phyloP scores from a whole-genome alignment of 1,284 basidiomycete species.

The Rhodotorula sp. region DNA sequence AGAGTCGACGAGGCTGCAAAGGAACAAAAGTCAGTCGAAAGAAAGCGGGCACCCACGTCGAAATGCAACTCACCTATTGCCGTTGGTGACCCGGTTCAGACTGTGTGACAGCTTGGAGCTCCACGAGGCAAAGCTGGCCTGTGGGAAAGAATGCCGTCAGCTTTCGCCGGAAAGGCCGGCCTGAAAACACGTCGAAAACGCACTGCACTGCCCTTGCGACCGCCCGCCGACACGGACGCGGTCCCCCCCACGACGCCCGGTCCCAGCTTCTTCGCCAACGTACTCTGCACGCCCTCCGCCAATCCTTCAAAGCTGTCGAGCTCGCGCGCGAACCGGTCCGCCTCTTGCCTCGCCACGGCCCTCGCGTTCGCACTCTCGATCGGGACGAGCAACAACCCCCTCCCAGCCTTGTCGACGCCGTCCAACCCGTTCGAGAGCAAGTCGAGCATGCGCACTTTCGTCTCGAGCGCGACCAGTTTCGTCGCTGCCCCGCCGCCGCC shows the following conservation, averaged over 20 bases:
- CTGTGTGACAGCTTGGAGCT: conserved; percentile 75
- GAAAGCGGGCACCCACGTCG: conserved; percentile 4
- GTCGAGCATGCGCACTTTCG: conserved; percentile 81
- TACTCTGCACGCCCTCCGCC: conserved; percentile 64
- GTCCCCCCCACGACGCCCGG: conserved; percentile 47
- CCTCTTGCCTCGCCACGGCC: conserved; percentile 55
- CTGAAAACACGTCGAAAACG: conserved; percentile 44
- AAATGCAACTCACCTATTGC: conserved; percentile 69
- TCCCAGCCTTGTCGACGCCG: conserved; percentile 51
- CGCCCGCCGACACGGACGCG: conserved; percentile 43
- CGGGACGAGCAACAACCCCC: conserved; percentile 48
- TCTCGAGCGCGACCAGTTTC: conserved; percentile 72
- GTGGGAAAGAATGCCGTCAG: conserved; percentile 12
- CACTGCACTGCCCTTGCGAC: conserved; percentile 54
- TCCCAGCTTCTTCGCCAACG: conserved; percentile 77
- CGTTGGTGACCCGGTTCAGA: conserved; percentile 86
- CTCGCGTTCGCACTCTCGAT: conserved; percentile 64
- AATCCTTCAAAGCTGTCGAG: conserved; percentile 75
- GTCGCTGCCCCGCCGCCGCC: conserved; percentile 58
- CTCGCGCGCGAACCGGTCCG: conserved; percentile 56
- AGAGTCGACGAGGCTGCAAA: conserved; percentile 71
- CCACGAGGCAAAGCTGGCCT: conserved; percentile 57
- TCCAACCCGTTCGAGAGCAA: conserved; percentile 72
- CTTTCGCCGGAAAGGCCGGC: no score
- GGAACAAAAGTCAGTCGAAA: conserved; percentile 21